Evolutionary conservation across 2,329 filamentous ascomycete species (phyloP).

Genomic region (Dactylonectria macrodidyma): DNA sequence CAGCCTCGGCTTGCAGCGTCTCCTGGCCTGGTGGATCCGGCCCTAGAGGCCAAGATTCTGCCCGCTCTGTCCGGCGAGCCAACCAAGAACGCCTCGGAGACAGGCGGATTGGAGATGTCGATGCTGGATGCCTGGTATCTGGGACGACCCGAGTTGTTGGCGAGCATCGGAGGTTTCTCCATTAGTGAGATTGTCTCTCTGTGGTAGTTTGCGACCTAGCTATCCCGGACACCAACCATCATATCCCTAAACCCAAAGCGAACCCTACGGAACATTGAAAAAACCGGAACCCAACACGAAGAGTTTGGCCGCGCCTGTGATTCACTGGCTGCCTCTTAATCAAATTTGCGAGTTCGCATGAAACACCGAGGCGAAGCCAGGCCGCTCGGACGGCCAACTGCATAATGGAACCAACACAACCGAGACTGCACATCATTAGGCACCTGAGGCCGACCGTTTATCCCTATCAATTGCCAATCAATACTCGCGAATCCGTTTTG

Average conservation of each 20-base stretch:
- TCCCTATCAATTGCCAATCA: too few relatives aligned
- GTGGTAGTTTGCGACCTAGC: conserved; percentile 37
- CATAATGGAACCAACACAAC: not conserved
- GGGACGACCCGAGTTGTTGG: conserved; percentile 27
- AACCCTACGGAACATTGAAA: not conserved
- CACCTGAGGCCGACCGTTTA: not conserved
- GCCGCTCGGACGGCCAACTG: not conserved
- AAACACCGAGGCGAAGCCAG: conserved; percentile 15
- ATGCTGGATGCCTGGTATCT: conserved; percentile 45
- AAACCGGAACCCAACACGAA: not conserved
- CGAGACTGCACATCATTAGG: not conserved
- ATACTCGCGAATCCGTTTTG: not conserved
- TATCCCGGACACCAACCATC: not conserved
- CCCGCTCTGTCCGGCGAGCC: not conserved
- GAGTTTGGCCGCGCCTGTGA: not conserved
- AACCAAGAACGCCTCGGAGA: conserved; percentile 1
- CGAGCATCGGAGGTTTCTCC: conserved; percentile 27
- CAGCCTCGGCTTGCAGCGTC: conserved; percentile 35
- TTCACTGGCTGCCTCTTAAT: conserved; percentile 24
- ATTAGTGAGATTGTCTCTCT: conserved; percentile 40
- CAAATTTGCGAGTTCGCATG: not conserved
- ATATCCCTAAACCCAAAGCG: too few relatives aligned
- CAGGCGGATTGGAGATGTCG: conserved; percentile 37
- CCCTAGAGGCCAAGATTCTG: conserved; percentile 33
- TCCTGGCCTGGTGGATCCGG: conserved; percentile 38